A percentile compares a stretch with the other conserved stretches of the same genome.
Evolutionary conservation across 441 rosid genomes (phyloP).

Genomic region (Syzygium syzygioides): DNA sequence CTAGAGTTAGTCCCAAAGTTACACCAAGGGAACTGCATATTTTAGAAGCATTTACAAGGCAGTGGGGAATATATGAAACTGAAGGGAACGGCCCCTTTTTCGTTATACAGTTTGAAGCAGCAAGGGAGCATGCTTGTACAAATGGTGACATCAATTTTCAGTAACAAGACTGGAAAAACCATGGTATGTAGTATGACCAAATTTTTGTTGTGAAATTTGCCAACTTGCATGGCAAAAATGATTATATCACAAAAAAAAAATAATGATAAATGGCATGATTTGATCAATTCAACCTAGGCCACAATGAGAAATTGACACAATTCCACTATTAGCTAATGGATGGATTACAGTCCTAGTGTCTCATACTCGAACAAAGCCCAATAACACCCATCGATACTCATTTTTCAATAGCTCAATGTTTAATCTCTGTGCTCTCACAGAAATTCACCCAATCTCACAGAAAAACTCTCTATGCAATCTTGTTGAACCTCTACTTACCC

Average conservation of each 20-base stretch:
- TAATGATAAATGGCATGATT: neutral
- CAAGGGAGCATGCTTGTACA: neutral
- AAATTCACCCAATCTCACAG: neutral
- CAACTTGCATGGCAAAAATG: neutral
- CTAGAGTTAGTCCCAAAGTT: neutral
- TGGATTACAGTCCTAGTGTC: neutral
- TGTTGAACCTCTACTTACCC: neutral
- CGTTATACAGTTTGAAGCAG: neutral
- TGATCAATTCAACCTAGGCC: neutral
- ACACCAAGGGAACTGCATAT: neutral
- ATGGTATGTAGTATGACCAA: neutral
- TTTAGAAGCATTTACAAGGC: neutral
- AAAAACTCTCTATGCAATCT: neutral
- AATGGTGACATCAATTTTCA: neutral
- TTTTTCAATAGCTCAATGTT: neutral
- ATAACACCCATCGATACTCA: neutral
- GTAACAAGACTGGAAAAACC: neutral
- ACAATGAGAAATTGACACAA: neutral
- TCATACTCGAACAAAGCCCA: neutral
- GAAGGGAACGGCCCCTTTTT: neutral
- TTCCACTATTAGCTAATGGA: neutral
- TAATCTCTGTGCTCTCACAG: neutral
- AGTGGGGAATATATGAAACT: neutral
- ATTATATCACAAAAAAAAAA: neutral
- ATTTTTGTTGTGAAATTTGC: neutral